These are phyloP conservation scores for Neoboletus subvelutipes DNA, from an alignment of 768 basidiomycete species.

Conservation along the genomic window DNA sequence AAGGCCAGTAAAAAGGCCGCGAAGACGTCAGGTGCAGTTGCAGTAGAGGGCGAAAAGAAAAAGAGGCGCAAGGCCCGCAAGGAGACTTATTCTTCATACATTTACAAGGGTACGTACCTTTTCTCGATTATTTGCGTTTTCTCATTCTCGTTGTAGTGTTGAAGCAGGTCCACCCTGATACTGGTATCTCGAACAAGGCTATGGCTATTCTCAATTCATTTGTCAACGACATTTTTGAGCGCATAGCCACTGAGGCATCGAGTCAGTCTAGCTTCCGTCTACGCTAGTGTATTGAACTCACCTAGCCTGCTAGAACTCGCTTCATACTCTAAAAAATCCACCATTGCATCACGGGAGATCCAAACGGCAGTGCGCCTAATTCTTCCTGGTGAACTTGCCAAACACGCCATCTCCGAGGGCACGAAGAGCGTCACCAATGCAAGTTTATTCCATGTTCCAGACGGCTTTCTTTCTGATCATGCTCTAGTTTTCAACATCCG, in stretches of 20 bases:
- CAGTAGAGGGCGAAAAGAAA: constrained; percentile 79
- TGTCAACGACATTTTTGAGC: constrained; percentile 93
- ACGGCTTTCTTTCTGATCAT: background rate
- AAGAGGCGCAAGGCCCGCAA: constrained; percentile 84
- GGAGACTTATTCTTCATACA: constrained; percentile 94
- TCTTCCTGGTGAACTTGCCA: constrained; percentile 95
- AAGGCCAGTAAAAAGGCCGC: constrained; percentile 53
- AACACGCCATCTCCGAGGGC: constrained; percentile 98
- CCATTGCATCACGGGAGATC: constrained; percentile 97
- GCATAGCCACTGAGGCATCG: constrained; percentile 86
- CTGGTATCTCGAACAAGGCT: constrained; percentile 97
- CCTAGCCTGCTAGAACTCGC: constrained; percentile 67
- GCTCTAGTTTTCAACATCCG: constrained; percentile 44
- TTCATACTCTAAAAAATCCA: constrained; percentile 98
- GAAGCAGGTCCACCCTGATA: constrained; percentile 97
- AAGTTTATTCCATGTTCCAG: background rate
- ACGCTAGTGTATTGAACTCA: background rate
- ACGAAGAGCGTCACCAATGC: constrained; percentile 72
- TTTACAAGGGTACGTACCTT: constrained; percentile 71
- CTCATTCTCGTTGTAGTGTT: constrained; percentile 54
- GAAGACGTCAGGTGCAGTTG: constrained; percentile 52
- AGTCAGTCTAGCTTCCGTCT: constrained; percentile 47
- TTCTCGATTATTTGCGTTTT: background rate
- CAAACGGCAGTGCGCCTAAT: constrained; percentile 95
- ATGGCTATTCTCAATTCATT: constrained; percentile 93